Conservation (phyloP, 371 early-diverging fungal species). For the Rhizopus sp. region DNA sequence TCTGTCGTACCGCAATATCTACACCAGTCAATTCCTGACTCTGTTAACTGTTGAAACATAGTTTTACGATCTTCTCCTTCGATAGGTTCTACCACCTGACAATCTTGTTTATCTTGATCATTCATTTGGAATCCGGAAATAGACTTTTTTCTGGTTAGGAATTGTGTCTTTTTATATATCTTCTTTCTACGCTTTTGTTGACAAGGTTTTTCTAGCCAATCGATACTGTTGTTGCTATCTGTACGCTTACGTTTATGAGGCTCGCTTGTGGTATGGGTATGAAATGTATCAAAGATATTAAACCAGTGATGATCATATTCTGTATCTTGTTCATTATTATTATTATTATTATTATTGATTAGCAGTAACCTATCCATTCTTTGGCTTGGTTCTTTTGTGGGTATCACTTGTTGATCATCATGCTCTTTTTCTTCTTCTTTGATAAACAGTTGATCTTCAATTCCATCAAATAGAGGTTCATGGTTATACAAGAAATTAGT, state of each 20-base stretch:
- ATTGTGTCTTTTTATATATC: background rate
- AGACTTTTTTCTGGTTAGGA: background rate
- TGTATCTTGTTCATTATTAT: too few relatives aligned
- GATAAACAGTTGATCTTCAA: constrained; percentile 12
- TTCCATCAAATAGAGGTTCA: constrained; percentile 37
- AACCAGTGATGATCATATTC: too few relatives aligned
- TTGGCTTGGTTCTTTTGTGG: background rate
- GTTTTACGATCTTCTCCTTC: constrained; percentile 21
- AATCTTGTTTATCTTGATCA: constrained; percentile 11
- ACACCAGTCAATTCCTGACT: constrained; percentile 63
- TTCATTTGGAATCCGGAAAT: background rate
- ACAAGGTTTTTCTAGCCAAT: background rate
- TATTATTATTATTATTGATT: too few relatives aligned
- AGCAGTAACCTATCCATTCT: background rate
- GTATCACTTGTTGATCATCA: constrained; percentile 6
- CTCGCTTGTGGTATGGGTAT: background rate
- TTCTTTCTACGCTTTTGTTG: constrained; percentile 1
- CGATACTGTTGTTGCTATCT: background rate
- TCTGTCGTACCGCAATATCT: constrained; percentile 77
- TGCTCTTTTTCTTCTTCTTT: constrained; percentile 1
- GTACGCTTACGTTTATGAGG: background rate
- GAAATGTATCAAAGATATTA: too few relatives aligned
- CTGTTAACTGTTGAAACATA: constrained; percentile 47
- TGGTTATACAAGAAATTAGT: constrained; percentile 33
- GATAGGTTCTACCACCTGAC: constrained; percentile 21